Evolutionary conservation across 176 grass and related monocot genomes (phyloP), one percentile per base, ranked within the genome.

Genomic region (Lolium rigidum): DNA sequence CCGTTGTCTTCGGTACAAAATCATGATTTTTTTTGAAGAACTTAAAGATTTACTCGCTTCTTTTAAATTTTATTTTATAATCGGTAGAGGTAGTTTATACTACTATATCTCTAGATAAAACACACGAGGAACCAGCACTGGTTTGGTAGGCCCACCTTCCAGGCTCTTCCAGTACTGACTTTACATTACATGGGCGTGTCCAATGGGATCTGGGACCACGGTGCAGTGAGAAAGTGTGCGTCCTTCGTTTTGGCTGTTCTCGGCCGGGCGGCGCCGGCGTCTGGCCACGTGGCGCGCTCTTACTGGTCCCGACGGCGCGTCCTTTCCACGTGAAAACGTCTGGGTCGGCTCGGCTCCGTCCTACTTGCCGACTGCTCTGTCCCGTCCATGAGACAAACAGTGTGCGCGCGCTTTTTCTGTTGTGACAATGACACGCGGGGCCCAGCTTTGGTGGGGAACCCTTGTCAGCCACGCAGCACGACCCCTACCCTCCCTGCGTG

Each of bases 291-390:
- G 88, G 59, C 70, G 38, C 0, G 6, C 0, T 67, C 39, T 10
- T 26, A 77, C 10, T 69, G 70, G 70, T 2, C 24, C 0, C 20
- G 60, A 16, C 52, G 51, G 39, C 88, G 70, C 5, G 41, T 3
- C n/a, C 65, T 83, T 31, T 61, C 55, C 20, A 70, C 64, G 81
- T 84, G 38, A 79, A 17, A 74, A 79, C 74, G 1, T 31, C 41
- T 44, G 37, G 46, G 47, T 35, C 55, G 66, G 69, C 84, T 50
- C 73, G 22, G 39, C 39, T 41, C 39, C 39, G 39, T 41, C 39
- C 39, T 41, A 41, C 39, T 41, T 41, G 39, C 39, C 39, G 39
- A 41, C 39, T 41, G 39, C 39, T 41, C 62, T 28, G 26, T 28
- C 26, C 26, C 24, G 10, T 66, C 61, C 21, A 62, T 2, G 62